Conservation (phyloP, 2,329 filamentous ascomycete species). For the Curvularia spicifera region DNA sequence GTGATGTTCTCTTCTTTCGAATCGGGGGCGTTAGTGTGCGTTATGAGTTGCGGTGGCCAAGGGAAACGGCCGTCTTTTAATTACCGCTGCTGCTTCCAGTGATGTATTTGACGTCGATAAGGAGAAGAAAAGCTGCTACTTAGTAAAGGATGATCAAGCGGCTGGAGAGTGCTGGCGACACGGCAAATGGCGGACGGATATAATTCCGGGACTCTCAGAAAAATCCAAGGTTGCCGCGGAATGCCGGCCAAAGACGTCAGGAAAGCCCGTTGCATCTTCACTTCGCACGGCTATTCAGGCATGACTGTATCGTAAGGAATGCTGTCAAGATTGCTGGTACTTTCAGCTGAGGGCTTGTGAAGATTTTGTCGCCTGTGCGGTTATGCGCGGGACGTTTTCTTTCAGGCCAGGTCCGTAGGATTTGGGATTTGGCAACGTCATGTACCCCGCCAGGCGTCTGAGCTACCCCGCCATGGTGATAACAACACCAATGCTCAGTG, state of each 20-base stretch:
- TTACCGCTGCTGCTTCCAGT: background rate
- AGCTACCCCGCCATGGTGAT: slow-evolving; percentile 36
- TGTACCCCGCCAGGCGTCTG: slow-evolving; percentile 26
- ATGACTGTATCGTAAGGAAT: background rate
- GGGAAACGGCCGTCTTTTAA: background rate
- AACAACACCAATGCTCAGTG: slow-evolving; percentile 10
- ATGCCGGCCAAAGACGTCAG: slow-evolving; percentile 3
- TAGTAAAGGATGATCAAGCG: slow-evolving; percentile 13
- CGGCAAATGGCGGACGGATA: slow-evolving; percentile 32
- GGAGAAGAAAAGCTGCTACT: background rate
- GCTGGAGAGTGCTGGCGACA: background rate
- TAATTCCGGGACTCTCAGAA: slow-evolving; percentile 21
- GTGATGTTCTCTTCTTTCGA: background rate
- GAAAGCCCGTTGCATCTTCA: background rate
- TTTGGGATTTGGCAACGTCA: slow-evolving; percentile 15
- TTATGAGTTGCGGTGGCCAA: background rate
- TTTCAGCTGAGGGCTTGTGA: background rate
- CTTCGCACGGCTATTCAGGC: background rate
- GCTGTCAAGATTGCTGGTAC: background rate
- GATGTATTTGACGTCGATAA: slow-evolving; percentile 1
- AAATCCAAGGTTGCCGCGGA: slow-evolving; percentile 16
- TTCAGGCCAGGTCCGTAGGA: slow-evolving; percentile 1
- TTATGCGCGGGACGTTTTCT: slow-evolving; percentile 14
- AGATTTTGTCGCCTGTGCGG: slow-evolving; percentile 2
- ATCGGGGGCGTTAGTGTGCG: background rate